Conservation (phyloP, 805 yeast species). For the Kuraishia hungarica region DNA sequence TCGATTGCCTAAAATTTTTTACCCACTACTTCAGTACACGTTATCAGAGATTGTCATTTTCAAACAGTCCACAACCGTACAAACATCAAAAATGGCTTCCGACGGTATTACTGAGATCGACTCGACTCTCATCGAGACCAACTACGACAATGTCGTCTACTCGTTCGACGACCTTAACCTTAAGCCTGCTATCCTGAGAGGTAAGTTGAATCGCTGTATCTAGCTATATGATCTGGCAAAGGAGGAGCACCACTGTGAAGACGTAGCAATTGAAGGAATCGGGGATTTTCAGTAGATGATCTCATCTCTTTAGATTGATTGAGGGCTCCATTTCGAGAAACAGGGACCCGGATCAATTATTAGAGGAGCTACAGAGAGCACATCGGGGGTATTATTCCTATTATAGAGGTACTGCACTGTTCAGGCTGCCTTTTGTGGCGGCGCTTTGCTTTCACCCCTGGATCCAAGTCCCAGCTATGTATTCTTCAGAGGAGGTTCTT, state of each 20-base stretch:
- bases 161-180: slow-evolving; percentile 72
- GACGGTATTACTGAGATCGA: slow-evolving; percentile 78
- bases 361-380: no score
- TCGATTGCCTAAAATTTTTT: neutral
- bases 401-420: no score
- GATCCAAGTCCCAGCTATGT: no score
- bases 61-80: neutral
- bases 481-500: no score
- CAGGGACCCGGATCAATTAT: neutral
- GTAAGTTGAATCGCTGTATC: slow-evolving; percentile 17
- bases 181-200: slow-evolving; percentile 66
- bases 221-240: neutral
- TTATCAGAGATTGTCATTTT: neutral
- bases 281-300: no score
- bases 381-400: no score
- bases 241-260: neutral
- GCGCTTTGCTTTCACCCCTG: no score
- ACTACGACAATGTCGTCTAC: slow-evolving; percentile 86
- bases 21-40: neutral
- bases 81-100: slow-evolving; percentile 31
- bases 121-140: slow-evolving; percentile 79
- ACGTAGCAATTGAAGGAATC: neutral
- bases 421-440: no score
- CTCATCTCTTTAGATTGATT: no score
- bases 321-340: no score